Conservation (phyloP, 495 filamentous ascomycete species). For the Echria macrotheca region DNA sequence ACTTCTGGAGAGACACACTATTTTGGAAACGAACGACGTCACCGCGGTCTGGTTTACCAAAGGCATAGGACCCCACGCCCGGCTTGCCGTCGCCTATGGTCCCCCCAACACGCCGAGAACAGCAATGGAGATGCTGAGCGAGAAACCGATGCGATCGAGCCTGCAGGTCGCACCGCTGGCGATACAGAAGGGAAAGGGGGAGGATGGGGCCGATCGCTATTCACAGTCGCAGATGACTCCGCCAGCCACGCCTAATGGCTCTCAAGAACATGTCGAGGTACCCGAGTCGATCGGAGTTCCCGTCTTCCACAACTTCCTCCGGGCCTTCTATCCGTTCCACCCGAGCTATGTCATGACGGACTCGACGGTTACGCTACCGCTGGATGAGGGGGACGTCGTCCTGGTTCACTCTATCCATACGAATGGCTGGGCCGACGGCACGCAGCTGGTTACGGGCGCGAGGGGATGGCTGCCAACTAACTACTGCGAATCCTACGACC, state of each 20-base stretch:
- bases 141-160: slow-evolving; percentile 49
- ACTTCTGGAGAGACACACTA: background rate
- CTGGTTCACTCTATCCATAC: slow-evolving; percentile 95
- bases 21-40: background rate
- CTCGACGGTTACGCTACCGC: slow-evolving; percentile 78
- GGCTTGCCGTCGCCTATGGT: slow-evolving; percentile 34
- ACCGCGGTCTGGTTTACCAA: too few relatives aligned
- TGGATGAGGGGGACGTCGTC: slow-evolving; percentile 87
- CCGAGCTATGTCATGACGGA: slow-evolving; percentile 61
- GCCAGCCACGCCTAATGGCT: slow-evolving; percentile 63
- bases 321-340: slow-evolving; percentile 93
- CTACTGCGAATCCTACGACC: slow-evolving; percentile 93
- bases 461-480: slow-evolving; percentile 98
- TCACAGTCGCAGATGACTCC: slow-evolving; percentile 62
- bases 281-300: slow-evolving; percentile 33
- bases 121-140: slow-evolving; percentile 49
- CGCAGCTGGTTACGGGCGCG: slow-evolving; percentile 78
- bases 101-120: slow-evolving; percentile 18
- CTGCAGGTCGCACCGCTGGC: slow-evolving; percentile 69
- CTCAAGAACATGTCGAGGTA: slow-evolving; percentile 46
- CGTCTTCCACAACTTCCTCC: slow-evolving; percentile 89
- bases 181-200: slow-evolving; percentile 52
- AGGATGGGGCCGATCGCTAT: slow-evolving; percentile 32
- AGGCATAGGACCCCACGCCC: too few relatives aligned
- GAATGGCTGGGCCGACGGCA: slow-evolving; percentile 99